Base-by-base conservation (phyloP, 257 asterid species). In the Pogostemon cablin region DNA sequence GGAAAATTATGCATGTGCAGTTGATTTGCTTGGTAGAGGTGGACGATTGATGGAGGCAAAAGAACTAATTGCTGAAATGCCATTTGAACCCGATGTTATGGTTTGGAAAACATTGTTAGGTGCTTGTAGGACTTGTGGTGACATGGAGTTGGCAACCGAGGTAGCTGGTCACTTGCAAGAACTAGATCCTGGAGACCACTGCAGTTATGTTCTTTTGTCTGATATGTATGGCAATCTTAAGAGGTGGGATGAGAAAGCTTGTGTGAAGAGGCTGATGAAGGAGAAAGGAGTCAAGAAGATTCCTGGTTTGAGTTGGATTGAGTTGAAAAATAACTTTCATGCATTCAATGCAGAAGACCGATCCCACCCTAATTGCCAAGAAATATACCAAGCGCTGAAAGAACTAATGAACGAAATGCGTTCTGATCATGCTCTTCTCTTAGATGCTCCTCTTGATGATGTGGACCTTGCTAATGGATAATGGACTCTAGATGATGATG, bases 261-360 rank as follows among this genome's bases (percentile, higher is more conserved):
- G 42, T 37, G 81, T 90, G 68, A 88, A 84, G 85, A 86, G 82
- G 79, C 65, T 90, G 77, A 92, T 90, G 98, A 85, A 81, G 81
- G 85, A 81, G 52, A 83, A 75, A 67, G 87, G 90, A 8, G 89
- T 92, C 9, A 83, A 75, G 77, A 92, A 92, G 75, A 77, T 92
- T 44, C 98, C 98, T 20, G 98, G 98, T 70, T 84, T 86, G 95
- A 92, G 98, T 81, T 90, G 98, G 96, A 85, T 90, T 49, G 98
- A 92, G 81, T 72, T 86, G 73, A 65, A 70, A 42, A 82, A 79
- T 9, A 79, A 76, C 7, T 86, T 90, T 47, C 96, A 92, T 81
- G 86, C 87, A 72, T 92, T 92, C 64, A 90, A 82, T 61, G 98
- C 96, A 2, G 86, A 76, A 5, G 91, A 92, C 46, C 80, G 72